A percentile compares a stretch with the other conserved stretches of the same genome.
Evolutionary conservation across 805 yeast species (phyloP).

Genomic region (Suhomyces pyralidae): DNA sequence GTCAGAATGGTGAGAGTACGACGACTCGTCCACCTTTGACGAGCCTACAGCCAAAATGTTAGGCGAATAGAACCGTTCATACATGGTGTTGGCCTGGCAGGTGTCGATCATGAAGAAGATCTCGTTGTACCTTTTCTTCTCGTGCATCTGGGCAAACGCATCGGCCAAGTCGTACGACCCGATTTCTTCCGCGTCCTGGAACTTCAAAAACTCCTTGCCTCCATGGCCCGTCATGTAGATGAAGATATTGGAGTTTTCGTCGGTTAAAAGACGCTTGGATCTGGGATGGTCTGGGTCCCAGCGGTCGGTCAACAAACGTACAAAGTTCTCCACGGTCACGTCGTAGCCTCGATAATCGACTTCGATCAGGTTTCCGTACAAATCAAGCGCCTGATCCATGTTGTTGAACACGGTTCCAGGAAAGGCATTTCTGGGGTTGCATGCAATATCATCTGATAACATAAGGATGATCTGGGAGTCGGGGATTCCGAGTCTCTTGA

Average conservation of each 20-base stretch:
- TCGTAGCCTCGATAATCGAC: constrained; percentile 98
- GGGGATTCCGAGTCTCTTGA: constrained; percentile 93
- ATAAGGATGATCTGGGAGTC: constrained; percentile 95
- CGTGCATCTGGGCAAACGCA: constrained; percentile 96
- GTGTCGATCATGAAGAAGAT: constrained; percentile 97
- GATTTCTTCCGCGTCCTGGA: constrained; percentile 98
- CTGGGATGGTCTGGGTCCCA: constrained; percentile 95
- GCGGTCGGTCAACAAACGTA: constrained; percentile 88
- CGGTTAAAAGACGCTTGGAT: constrained; percentile 84
- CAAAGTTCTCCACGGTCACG: constrained; percentile 94
- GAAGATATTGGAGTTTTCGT: constrained; percentile 90
- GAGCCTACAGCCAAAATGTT: constrained; percentile 92
- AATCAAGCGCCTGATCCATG: constrained; percentile 84
- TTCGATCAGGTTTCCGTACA: constrained; percentile 92
- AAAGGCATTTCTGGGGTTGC: constrained; percentile 92
- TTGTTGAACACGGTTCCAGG: constrained; percentile 96
- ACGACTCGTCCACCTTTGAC: constrained; percentile 79
- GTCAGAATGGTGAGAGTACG: constrained; percentile 95
- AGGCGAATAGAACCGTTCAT: constrained; percentile 86
- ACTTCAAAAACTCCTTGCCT: constrained; percentile 93
- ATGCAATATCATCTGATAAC: constrained; percentile 96
- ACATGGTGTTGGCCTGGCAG: constrained; percentile 98
- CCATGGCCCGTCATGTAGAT: constrained; percentile 98
- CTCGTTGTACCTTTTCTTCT: constrained; percentile 91
- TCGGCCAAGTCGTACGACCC: constrained; percentile 95